A percentile compares a stretch with the other conserved stretches of the same genome.
Evolutionary conservation across 73 alveolate genomes (phyloP).

Genomic region (Tetrahymena borealis): DNA sequence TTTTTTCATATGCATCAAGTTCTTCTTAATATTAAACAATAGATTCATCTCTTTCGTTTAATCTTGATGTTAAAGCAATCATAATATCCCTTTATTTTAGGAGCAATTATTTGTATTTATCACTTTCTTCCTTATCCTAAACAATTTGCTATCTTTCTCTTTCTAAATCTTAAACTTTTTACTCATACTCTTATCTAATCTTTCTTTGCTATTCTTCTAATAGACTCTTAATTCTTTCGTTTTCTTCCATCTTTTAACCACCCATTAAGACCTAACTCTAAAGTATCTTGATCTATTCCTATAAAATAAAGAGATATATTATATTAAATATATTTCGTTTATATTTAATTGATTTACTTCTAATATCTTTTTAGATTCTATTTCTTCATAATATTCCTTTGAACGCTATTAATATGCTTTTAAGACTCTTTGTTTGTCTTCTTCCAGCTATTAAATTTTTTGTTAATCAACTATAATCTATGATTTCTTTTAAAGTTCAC

Average conservation of each 20-base stretch:
- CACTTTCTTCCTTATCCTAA: slow-evolving; percentile 92
- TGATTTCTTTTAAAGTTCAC: slow-evolving; percentile 83
- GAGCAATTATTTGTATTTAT: slow-evolving; percentile 93
- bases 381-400: slow-evolving; percentile 83
- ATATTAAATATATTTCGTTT: not conserved
- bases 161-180: slow-evolving; percentile 86
- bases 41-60: slow-evolving; percentile 98
- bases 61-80: slow-evolving; percentile 95
- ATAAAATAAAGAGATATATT: not conserved
- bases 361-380: slow-evolving; percentile 86
- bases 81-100: slow-evolving; percentile 96
- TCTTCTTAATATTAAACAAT: slow-evolving; percentile 93
- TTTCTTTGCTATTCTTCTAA: slow-evolving; percentile 76
- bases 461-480: slow-evolving; percentile 63
- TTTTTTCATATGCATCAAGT: slow-evolving; percentile 86
- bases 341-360: slow-evolving; percentile 63
- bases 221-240: slow-evolving; percentile 87
- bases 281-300: slow-evolving; percentile 71
- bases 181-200: slow-evolving; percentile 71
- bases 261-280: slow-evolving; percentile 92
- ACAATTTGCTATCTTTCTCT: slow-evolving; percentile 86
- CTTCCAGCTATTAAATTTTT: slow-evolving; percentile 88
- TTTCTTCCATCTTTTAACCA: slow-evolving; percentile 93
- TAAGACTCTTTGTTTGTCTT: slow-evolving; percentile 91
- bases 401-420: slow-evolving; percentile 88